These are phyloP conservation scores for Aspergillus bertholletiae DNA, from an alignment of 495 filamentous ascomycete genomes.

Conservation along the genomic window DNA sequence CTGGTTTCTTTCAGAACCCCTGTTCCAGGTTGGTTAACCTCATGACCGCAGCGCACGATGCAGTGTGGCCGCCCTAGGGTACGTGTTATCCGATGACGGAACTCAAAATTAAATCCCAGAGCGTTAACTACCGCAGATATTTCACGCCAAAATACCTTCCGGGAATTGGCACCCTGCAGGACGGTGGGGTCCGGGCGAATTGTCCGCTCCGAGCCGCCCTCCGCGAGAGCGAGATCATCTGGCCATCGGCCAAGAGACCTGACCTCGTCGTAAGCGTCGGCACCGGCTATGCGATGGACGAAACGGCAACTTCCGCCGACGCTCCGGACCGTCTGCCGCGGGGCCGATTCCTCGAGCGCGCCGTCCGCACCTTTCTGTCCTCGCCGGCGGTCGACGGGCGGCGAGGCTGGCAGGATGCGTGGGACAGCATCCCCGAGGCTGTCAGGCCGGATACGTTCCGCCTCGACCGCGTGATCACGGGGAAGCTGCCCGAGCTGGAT, in stretches of 20 bases:
- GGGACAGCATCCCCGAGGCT: too few species aligned
- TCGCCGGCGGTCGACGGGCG: constrained; percentile 24
- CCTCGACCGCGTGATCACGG: constrained; percentile 11
- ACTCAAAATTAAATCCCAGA: too few species aligned
- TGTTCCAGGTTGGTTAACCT: too few species aligned
- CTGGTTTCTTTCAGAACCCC: too few species aligned
- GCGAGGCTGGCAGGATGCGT: constrained; percentile 18
- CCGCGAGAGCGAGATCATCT: constrained; percentile 26
- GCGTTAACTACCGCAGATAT: constrained; percentile 19
- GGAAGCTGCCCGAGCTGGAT: constrained; percentile 16
- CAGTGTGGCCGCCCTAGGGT: constrained; percentile 21
- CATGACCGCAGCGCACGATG: constrained; percentile 9
- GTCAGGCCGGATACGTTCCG: too few species aligned
- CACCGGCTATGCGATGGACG: constrained; percentile 18
- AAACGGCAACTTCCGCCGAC: not conserved
- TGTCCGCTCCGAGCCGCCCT: constrained; percentile 25
- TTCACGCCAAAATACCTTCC: constrained; percentile 26
- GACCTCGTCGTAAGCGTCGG: constrained; percentile 32
- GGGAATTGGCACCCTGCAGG: constrained; percentile 32
- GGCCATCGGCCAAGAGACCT: constrained; percentile 19
- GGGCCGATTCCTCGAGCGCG: constrained; percentile 7
- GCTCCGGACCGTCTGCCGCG: not conserved
- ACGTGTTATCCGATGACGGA: too few species aligned
- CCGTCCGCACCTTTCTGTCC: constrained; percentile 15
- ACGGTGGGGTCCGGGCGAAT: constrained; percentile 32